phyloP scores from a whole-genome alignment of 495 filamentous ascomycete genomes.

The Cetradonia linearis region DNA sequence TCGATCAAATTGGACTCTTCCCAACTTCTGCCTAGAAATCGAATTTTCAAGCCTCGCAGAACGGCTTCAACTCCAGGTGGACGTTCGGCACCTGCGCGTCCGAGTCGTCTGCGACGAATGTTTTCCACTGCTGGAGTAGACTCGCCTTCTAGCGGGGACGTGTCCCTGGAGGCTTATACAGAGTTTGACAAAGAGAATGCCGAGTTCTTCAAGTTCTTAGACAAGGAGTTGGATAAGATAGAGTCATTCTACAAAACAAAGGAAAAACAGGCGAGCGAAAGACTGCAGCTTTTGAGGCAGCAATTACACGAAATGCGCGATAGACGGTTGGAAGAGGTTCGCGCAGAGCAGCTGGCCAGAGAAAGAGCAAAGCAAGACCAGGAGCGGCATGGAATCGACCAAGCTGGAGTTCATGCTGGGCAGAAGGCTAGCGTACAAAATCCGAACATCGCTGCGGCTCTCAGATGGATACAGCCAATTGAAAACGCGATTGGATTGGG shows the following conservation, averaged over 20 bases:
- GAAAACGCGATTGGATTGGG: conserved; percentile 27
- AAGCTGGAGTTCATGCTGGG: neutral
- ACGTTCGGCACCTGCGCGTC: conserved; percentile 5
- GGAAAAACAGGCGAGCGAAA: conserved; percentile 64
- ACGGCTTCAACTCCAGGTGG: conserved; percentile 21
- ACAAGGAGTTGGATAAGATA: conserved; percentile 72
- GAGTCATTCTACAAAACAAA: conserved; percentile 76
- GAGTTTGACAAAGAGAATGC: conserved; percentile 52
- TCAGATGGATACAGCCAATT: conserved; percentile 30
- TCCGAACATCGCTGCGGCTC: conserved; percentile 7
- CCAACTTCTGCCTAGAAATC: conserved; percentile 26
- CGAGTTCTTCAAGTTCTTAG: conserved; percentile 72
- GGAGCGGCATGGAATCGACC: conserved; percentile 10
- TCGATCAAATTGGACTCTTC: conserved; percentile 25
- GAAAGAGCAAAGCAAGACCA: conserved; percentile 25
- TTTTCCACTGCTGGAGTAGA: conserved; percentile 32
- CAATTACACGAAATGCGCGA: conserved; percentile 86
- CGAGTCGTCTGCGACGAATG: conserved; percentile 32
- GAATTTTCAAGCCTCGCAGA: conserved; percentile 25
- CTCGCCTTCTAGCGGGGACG: conserved; percentile 27
- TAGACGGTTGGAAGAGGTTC: conserved; percentile 61
- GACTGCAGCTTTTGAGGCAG: conserved; percentile 58
- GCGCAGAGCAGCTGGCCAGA: conserved; percentile 30
- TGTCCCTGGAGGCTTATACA: conserved; percentile 38
- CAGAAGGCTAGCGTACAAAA: neutral